Evolutionary conservation across 73 alveolate species (phyloP), one percentile per base, ranked within the genome.

Genomic region (Uronychia binucleata): DNA sequence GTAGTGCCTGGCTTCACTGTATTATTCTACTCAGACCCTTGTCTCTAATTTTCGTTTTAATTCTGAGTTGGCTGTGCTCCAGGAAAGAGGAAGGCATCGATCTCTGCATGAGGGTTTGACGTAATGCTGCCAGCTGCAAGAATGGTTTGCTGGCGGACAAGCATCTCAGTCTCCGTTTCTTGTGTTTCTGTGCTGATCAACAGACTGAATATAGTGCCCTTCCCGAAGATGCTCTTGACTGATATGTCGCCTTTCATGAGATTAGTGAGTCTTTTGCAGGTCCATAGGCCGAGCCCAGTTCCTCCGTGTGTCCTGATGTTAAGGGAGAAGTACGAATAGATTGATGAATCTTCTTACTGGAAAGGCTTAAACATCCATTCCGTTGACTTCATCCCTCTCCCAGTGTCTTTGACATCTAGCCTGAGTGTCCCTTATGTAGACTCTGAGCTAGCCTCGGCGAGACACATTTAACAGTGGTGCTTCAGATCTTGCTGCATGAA

Each of bases 241-340:
- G 27, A 32, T 32, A 86, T 80, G 35, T 79, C 80, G 57, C 93
- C 93, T 31, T 80, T 80, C 87, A 80, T 80, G 35, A 60, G 46
- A n/a, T 86, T 85, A 28, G 78, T 34, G 14, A 86, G 79, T 75
- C 29, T 30, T 34, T 86, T 86, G 25, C 83, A 80, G 1, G 78
- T 86, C 85, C 93, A 80, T 28, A 86, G 84, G 0, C 93, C 93
- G 0, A 86, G 67, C 28, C 93, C 93, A 33, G 93, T 86, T 31
- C 93, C 93, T 25, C 93, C 88, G 29, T 77, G 74, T n/a, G 33
- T 83, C 26, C 85, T n/a, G n/a, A n/a, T n/a, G n/a, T n/a, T n/a
- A n/a, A n/a, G n/a, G n/a, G n/a, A n/a, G n/a, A n/a, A 46, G n/a
- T 46, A 19, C 67, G 5, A 46, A 11, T 5, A 11, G 67, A 46